A percentile compares a stretch with the other conserved stretches of the same genome.
Conservation (phyloP, 1,284 basidiomycete species). For the Pseudozyma flocculosa region DNA sequence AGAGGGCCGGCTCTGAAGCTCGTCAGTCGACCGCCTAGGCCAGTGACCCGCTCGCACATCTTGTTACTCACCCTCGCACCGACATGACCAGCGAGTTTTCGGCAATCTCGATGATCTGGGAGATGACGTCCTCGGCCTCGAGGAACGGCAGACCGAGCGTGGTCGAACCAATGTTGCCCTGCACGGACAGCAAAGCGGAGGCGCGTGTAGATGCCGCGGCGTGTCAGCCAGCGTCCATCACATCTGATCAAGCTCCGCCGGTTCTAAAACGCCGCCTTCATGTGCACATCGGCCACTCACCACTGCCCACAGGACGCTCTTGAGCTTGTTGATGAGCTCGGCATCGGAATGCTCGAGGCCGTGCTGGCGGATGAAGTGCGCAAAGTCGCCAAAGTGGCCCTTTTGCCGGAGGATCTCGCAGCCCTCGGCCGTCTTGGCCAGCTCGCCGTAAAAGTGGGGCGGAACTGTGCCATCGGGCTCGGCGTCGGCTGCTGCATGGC, state of each 20-base stretch:
- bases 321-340: conserved; percentile 81
- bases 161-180: conserved; percentile 89
- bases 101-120: conserved; percentile 84
- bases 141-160: conserved; percentile 87
- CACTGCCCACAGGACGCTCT: conserved; percentile 94
- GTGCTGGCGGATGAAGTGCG: conserved; percentile 83
- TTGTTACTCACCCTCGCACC: conserved; percentile 85
- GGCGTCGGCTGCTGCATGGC: neutral
- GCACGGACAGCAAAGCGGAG: neutral
- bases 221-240: too few relatives aligned
- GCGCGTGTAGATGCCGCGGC: too few relatives aligned
- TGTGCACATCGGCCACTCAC: conserved; percentile 70
- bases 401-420: conserved; percentile 85
- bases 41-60: too few relatives aligned
- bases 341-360: conserved; percentile 79
- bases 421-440: conserved; percentile 91
- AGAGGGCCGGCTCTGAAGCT: neutral
- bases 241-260: too few relatives aligned
- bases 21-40: too few relatives aligned
- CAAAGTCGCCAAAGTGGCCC: conserved; percentile 87
- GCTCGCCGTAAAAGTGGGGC: conserved; percentile 94
- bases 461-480: conserved; percentile 75
- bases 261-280: too few relatives aligned
- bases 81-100: conserved; percentile 85
- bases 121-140: conserved; percentile 89